Percentiles rank a stretch among this genome's conserved stretches.
Conservation (phyloP, 352 stramenopile species). For the Pythium volutum region DNA sequence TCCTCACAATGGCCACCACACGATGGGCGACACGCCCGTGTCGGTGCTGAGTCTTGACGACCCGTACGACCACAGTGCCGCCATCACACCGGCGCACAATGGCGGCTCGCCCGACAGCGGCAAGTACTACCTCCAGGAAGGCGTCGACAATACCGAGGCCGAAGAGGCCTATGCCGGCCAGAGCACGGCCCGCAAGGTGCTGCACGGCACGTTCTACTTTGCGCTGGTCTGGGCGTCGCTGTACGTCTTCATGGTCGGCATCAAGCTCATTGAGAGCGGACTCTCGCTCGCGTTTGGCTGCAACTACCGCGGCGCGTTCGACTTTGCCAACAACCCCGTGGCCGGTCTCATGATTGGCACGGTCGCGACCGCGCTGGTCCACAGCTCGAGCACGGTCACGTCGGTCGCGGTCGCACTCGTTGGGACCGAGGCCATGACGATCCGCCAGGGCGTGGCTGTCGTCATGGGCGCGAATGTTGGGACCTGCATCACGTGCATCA, state of each 20-base stretch:
- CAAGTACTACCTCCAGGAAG: slow-evolving; percentile 25
- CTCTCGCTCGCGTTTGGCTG: slow-evolving; percentile 42
- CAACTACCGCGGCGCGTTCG: slow-evolving; percentile 32
- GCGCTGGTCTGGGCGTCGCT: slow-evolving; percentile 20
- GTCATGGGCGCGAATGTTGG: slow-evolving; percentile 80
- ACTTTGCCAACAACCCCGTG: slow-evolving; percentile 36
- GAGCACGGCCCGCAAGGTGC: slow-evolving; percentile 18
- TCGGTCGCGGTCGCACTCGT: slow-evolving; percentile 11
- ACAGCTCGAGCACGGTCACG: slow-evolving; percentile 38
- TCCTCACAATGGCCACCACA: not conserved
- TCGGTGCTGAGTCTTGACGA: slow-evolving; percentile 15
- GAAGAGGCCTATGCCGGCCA: slow-evolving; percentile 19
- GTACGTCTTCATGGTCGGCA: slow-evolving; percentile 53
- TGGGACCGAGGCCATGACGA: slow-evolving; percentile 7
- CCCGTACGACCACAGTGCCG: slow-evolving; percentile 10
- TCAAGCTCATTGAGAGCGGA: slow-evolving; percentile 41
- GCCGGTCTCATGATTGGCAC: slow-evolving; percentile 42
- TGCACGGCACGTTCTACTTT: slow-evolving; percentile 18
- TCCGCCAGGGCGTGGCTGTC: slow-evolving; percentile 59
- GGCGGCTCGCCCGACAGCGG: slow-evolving; percentile 8
- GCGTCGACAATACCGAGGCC: slow-evolving; percentile 2
- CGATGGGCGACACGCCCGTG: slow-evolving; percentile 8
- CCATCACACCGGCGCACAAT: not conserved
- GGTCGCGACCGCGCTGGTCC: slow-evolving; percentile 40
- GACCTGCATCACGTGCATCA: slow-evolving; percentile 17